These are phyloP conservation scores for Ophiostoma tasmaniense DNA, from an alignment of 2,329 filamentous ascomycete genomes.

Conservation along the genomic window DNA sequence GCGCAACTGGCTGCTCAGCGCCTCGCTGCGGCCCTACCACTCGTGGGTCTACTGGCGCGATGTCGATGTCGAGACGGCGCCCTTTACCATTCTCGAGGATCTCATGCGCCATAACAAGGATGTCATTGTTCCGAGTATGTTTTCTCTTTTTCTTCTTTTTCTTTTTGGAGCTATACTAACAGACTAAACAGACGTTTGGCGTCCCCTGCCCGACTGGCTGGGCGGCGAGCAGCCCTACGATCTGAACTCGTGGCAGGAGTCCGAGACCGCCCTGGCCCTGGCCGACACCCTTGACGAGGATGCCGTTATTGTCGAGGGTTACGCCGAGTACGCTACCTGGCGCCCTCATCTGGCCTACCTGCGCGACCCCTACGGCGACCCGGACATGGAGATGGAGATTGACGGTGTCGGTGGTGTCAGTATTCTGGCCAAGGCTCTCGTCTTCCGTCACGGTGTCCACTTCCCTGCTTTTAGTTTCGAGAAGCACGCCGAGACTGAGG, in stretches of 20 bases:
- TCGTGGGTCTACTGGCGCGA: slow-evolving; percentile 75
- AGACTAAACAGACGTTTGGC: slow-evolving; percentile 75
- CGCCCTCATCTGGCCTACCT: slow-evolving; percentile 93
- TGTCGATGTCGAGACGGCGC: slow-evolving; percentile 94
- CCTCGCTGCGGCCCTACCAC: slow-evolving; percentile 85
- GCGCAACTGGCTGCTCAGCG: slow-evolving; percentile 91
- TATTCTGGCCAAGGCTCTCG: slow-evolving; percentile 90
- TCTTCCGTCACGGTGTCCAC: slow-evolving; percentile 90
- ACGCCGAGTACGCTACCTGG: slow-evolving; percentile 98
- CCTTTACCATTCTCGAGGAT: slow-evolving; percentile 93
- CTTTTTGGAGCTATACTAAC: background rate
- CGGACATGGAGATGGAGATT: slow-evolving; percentile 99
- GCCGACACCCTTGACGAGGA: slow-evolving; percentile 95
- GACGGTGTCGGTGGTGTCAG: slow-evolving; percentile 96
- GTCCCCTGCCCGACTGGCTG: slow-evolving; percentile 96
- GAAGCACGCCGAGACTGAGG: slow-evolving; percentile 96
- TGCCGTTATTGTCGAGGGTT: slow-evolving; percentile 96
- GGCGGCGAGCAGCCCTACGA: slow-evolving; percentile 98
- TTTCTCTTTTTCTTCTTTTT: background rate
- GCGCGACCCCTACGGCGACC: slow-evolving; percentile 91
- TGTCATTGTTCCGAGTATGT: slow-evolving; percentile 93
- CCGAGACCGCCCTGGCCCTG: slow-evolving; percentile 85
- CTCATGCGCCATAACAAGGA: slow-evolving; percentile 99
- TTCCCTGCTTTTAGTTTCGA: slow-evolving; percentile 98
- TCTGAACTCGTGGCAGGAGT: slow-evolving; percentile 98